Conservation (phyloP, 805 yeast genomes). For the Suhomyces prunicola region DNA sequence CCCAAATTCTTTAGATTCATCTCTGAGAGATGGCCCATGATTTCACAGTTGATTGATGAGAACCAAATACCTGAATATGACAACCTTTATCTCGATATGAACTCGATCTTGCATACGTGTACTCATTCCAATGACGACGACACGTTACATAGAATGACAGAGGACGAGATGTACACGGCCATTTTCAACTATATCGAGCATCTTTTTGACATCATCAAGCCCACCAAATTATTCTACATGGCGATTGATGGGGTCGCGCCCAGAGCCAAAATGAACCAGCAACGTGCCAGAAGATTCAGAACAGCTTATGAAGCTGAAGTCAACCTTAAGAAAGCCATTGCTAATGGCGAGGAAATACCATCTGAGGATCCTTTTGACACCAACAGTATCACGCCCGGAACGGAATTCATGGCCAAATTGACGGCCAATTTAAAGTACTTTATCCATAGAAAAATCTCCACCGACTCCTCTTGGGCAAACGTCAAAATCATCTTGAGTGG, state of each 20-base stretch:
- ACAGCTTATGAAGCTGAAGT: slow-evolving; percentile 91
- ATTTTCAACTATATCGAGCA: slow-evolving; percentile 94
- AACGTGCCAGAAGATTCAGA: slow-evolving; percentile 91
- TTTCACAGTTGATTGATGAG: slow-evolving; percentile 74
- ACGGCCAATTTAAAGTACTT: slow-evolving; percentile 80
- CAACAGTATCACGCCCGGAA: slow-evolving; percentile 93
- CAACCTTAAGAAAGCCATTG: slow-evolving; percentile 67
- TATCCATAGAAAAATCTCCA: slow-evolving; percentile 81
- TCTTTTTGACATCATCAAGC: slow-evolving; percentile 81
- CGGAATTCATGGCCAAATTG: slow-evolving; percentile 90
- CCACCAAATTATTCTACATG: slow-evolving; percentile 85
- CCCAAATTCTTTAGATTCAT: slow-evolving; percentile 96
- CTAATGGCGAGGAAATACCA: slow-evolving; percentile 71
- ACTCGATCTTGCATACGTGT: slow-evolving; percentile 90
- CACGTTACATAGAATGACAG: slow-evolving; percentile 64
- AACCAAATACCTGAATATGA: slow-evolving; percentile 90
- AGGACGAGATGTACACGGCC: slow-evolving; percentile 89
- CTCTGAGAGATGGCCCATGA: slow-evolving; percentile 98
- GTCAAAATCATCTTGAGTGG: slow-evolving; percentile 79
- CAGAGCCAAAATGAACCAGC: slow-evolving; percentile 97
- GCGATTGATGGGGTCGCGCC: slow-evolving; percentile 99
- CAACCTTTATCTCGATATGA: slow-evolving; percentile 94
- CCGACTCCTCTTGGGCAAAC: slow-evolving; percentile 83
- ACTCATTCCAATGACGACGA: slow-evolving; percentile 78
- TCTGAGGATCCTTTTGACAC: slow-evolving; percentile 86